Conservation (phyloP, 2,329 filamentous ascomycete species). For the Cercospora sojina region DNA sequence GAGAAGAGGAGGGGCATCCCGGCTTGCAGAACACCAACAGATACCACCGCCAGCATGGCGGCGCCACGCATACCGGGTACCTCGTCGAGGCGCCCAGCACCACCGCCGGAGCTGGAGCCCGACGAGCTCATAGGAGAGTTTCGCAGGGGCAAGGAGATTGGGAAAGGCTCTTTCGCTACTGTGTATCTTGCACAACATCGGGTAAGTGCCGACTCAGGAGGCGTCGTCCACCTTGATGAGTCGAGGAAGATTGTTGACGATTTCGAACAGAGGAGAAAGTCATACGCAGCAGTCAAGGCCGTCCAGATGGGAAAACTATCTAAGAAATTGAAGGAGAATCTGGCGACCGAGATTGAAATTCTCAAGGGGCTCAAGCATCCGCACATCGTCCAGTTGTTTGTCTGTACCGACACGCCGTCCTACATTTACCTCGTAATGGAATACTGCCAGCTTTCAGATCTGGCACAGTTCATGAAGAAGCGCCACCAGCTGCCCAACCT, state of each 20-base stretch:
- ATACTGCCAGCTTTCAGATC: conserved; percentile 91
- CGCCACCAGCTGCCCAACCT: conserved; percentile 76
- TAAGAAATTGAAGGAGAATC: conserved; percentile 93
- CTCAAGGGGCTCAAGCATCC: conserved; percentile 91
- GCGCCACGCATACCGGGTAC: conserved; percentile 29
- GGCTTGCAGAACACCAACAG: conserved; percentile 7
- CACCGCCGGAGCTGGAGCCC: conserved; percentile 37
- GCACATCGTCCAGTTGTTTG: conserved; percentile 93
- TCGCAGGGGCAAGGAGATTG: conserved; percentile 82
- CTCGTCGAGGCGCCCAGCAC: conserved; percentile 39
- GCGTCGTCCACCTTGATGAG: neutral
- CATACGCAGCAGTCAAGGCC: conserved; percentile 91
- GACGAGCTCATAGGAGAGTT: conserved; percentile 68
- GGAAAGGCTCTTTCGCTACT: conserved; percentile 95
- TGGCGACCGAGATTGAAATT: conserved; percentile 93
- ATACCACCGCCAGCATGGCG: conserved; percentile 31
- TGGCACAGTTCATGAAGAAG: conserved; percentile 96
- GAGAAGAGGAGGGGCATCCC: conserved; percentile 17
- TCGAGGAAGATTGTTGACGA: conserved; percentile 20
- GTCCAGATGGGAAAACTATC: conserved; percentile 88
- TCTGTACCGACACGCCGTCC: conserved; percentile 80
- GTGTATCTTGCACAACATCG: conserved; percentile 62
- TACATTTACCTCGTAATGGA: conserved; percentile 99
- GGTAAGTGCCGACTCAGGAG: conserved; percentile 24
- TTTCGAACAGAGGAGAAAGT: conserved; percentile 61